Percentiles rank a stretch among this genome's conserved stretches.
These are phyloP conservation scores for Leccinum disarticulatum DNA, from an alignment of 768 basidiomycete species.

Conservation along the genomic window DNA sequence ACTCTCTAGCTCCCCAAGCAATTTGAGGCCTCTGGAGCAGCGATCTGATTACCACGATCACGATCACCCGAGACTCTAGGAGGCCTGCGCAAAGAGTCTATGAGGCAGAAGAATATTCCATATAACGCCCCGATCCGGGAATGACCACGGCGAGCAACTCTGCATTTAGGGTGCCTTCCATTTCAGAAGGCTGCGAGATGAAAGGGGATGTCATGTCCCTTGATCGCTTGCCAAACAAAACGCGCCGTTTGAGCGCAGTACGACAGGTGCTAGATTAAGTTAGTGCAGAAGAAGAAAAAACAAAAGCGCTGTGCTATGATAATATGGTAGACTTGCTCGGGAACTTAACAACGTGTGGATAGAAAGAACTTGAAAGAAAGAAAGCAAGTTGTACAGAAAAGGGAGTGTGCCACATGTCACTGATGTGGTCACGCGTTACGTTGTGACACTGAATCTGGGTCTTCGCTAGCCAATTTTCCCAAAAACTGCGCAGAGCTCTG, in stretches of 20 bases:
- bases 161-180: conserved; percentile 28
- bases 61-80: not conserved
- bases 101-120: conserved; percentile 20
- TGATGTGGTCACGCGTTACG: conserved; percentile 16
- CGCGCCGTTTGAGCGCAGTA: conserved; percentile 31
- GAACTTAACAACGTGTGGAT: conserved; percentile 3
- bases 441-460: conserved; percentile 15
- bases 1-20: conserved; percentile 2
- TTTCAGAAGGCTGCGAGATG: conserved; percentile 31
- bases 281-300: not conserved
- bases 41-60: conserved; percentile 9
- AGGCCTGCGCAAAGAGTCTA: conserved; percentile 15
- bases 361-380: too few relatives aligned
- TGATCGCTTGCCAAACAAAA: conserved; percentile 28
- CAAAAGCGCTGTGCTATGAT: not conserved
- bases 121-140: conserved; percentile 11
- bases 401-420: not conserved
- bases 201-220: conserved; percentile 32
- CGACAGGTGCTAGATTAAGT: conserved; percentile 8
- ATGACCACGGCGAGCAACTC: conserved; percentile 14
- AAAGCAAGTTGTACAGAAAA: not conserved
- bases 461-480: conserved; percentile 14
- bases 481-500: conserved; percentile 4
- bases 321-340: not conserved
- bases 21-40: not conserved